Conservation (phyloP, 768 basidiomycete genomes). For the Kwoniella dendrophila region DNA sequence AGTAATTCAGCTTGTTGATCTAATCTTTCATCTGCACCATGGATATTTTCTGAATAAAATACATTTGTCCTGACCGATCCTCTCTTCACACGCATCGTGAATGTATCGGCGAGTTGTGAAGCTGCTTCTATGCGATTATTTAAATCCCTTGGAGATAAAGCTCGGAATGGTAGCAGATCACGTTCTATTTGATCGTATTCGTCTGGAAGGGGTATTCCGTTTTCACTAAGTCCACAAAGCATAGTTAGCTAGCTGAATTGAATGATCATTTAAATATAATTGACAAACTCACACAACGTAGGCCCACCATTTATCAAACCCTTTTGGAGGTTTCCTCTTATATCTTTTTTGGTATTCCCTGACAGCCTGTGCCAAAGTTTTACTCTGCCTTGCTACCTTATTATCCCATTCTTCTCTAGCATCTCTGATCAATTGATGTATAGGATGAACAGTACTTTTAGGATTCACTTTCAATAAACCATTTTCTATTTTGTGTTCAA, state of each 20-base stretch:
- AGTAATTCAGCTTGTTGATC: slow-evolving; percentile 28
- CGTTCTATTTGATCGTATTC: slow-evolving; percentile 40
- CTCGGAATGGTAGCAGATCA: slow-evolving; percentile 28
- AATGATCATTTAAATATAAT: background rate
- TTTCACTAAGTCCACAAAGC: slow-evolving; percentile 7
- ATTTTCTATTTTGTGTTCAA: slow-evolving; percentile 32
- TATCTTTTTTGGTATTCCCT: slow-evolving; percentile 56
- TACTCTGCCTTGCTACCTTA: slow-evolving; percentile 56
- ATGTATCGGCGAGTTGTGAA: slow-evolving; percentile 21
- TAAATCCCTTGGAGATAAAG: slow-evolving; percentile 24
- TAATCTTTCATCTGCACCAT: slow-evolving; percentile 22
- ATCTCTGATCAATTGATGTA: slow-evolving; percentile 52
- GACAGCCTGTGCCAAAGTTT: slow-evolving; percentile 56
- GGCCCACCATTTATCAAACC: slow-evolving; percentile 60
- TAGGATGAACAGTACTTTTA: slow-evolving; percentile 47
- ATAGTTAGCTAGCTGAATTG: background rate
- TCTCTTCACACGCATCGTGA: slow-evolving; percentile 23
- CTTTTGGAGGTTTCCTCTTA: slow-evolving; percentile 56
- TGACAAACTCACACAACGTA: slow-evolving; percentile 33
- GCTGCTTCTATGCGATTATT: slow-evolving; percentile 18
- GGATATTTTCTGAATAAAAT: slow-evolving; percentile 14
- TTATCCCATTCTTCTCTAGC: slow-evolving; percentile 46
- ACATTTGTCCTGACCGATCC: slow-evolving; percentile 17
- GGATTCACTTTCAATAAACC: slow-evolving; percentile 50
- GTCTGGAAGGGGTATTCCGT: slow-evolving; percentile 34